These are phyloP conservation scores for Clonostachys byssicola DNA, from an alignment of 2,329 filamentous ascomycete genomes.

Conservation along the genomic window DNA sequence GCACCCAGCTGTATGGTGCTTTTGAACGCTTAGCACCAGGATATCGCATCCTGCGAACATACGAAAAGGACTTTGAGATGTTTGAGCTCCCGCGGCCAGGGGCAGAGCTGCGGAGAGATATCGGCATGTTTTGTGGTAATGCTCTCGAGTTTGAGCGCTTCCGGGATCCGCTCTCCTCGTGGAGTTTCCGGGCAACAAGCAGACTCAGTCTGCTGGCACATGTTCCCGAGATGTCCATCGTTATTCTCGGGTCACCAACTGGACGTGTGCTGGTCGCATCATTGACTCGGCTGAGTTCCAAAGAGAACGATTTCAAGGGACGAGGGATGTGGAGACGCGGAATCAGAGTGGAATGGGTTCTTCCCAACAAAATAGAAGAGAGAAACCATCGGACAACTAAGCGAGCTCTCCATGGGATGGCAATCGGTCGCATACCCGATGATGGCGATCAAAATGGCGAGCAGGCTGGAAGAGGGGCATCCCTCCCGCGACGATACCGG, in stretches of 20 bases:
- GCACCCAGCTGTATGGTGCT: too few species aligned
- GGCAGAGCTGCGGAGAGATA: conserved; percentile 9
- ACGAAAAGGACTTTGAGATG: conserved; percentile 43
- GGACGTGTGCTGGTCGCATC: conserved; percentile 65
- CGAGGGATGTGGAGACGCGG: conserved; percentile 23
- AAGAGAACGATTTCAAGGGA: neutral
- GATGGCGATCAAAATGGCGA: conserved; percentile 20
- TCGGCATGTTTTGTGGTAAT: conserved; percentile 13
- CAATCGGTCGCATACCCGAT: conserved; percentile 59
- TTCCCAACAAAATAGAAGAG: conserved; percentile 45
- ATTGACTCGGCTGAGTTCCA: conserved; percentile 25
- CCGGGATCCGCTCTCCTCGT: conserved; percentile 15
- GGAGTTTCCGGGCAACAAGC: conserved; percentile 25
- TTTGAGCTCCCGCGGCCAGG: conserved; percentile 18
- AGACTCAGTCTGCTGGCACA: conserved; percentile 55
- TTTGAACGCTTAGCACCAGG: neutral
- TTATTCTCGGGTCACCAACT: conserved; percentile 62
- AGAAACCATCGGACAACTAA: conserved; percentile 24
- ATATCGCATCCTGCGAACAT: conserved; percentile 23
- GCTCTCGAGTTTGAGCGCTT: conserved; percentile 6
- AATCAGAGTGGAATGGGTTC: conserved; percentile 49
- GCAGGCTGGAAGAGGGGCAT: conserved; percentile 10
- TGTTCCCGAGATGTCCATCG: conserved; percentile 66
- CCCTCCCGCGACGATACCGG: conserved; percentile 49
- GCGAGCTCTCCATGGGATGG: conserved; percentile 62